These are phyloP conservation scores for Penicillium sp. DNA, from an alignment of 2,329 filamentous ascomycete genomes.

Conservation along the genomic window DNA sequence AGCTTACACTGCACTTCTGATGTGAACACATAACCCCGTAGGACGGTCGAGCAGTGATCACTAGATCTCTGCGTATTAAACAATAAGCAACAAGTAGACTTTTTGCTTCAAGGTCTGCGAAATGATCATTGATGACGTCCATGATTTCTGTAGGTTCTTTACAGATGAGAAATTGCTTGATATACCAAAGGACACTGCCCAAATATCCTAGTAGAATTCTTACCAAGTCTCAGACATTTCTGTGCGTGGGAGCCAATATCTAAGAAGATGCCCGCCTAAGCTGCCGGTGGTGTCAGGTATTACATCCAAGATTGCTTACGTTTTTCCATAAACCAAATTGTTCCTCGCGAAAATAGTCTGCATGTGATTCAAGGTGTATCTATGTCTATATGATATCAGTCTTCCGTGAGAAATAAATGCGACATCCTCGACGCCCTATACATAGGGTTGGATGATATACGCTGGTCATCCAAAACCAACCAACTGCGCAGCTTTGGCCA, in stretches of 20 bases:
- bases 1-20: constrained; percentile 6
- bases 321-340: not conserved
- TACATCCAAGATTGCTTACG: not conserved
- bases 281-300: not conserved
- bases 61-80: not conserved
- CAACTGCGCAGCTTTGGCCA: not conserved
- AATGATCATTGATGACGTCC: too few species aligned
- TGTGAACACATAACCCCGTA: not conserved
- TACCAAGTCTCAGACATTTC: not conserved
- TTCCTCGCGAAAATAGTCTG: constrained; percentile 24
- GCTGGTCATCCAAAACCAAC: not conserved
- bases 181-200: not conserved
- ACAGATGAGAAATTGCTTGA: too few species aligned
- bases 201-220: not conserved
- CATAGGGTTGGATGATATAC: not conserved
- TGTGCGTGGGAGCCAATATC: not conserved
- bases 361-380: constrained; percentile 26
- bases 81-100: not conserved
- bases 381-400: constrained; percentile 29
- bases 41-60: not conserved
- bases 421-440: constrained; percentile 18
- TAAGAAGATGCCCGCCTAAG: not conserved
- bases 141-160: too few species aligned
- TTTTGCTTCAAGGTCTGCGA: not conserved
- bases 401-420: constrained; percentile 10